These are phyloP conservation scores for Phyllosticta citriasiana DNA, from an alignment of 2,329 filamentous ascomycete genomes.

Conservation along the genomic window DNA sequence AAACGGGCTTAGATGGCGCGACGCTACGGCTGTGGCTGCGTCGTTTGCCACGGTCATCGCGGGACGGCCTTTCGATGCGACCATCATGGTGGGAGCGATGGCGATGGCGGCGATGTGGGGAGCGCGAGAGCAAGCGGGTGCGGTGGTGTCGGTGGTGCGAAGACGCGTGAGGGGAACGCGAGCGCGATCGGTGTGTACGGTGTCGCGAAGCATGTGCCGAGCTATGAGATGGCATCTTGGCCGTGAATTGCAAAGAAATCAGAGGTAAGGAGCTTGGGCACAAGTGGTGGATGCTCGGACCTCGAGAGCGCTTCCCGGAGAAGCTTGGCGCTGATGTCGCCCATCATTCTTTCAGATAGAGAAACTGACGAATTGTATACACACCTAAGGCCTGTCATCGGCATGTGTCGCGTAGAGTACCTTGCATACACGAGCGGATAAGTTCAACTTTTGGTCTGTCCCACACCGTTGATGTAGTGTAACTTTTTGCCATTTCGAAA, in stretches of 20 bases:
- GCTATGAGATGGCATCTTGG: constrained; percentile 2
- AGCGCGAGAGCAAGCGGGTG: constrained; percentile 23
- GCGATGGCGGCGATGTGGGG: constrained; percentile 12
- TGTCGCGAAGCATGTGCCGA: neutral
- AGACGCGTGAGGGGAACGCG: constrained; percentile 27
- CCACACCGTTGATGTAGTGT: neutral
- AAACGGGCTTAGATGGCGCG: constrained; percentile 11
- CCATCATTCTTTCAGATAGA: neutral
- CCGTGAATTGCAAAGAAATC: neutral
- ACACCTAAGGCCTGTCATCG: too few relatives aligned
- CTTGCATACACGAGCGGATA: neutral
- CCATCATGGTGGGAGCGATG: neutral
- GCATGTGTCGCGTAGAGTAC: neutral
- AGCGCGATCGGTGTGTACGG: constrained; percentile 20
- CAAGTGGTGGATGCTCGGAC: neutral
- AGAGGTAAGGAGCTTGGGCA: neutral
- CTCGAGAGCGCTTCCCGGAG: neutral
- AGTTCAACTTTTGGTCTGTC: neutral
- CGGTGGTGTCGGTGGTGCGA: constrained; percentile 27
- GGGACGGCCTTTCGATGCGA: neutral
- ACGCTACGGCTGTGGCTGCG: neutral
- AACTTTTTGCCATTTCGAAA: neutral
- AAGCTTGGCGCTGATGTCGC: neutral
- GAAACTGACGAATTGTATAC: neutral
- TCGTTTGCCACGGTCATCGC: constrained; percentile 1